Evolutionary conservation across 257 asterid genomes (phyloP), one percentile per base, ranked within the genome.

Genomic region (Agastache rugosa): DNA sequence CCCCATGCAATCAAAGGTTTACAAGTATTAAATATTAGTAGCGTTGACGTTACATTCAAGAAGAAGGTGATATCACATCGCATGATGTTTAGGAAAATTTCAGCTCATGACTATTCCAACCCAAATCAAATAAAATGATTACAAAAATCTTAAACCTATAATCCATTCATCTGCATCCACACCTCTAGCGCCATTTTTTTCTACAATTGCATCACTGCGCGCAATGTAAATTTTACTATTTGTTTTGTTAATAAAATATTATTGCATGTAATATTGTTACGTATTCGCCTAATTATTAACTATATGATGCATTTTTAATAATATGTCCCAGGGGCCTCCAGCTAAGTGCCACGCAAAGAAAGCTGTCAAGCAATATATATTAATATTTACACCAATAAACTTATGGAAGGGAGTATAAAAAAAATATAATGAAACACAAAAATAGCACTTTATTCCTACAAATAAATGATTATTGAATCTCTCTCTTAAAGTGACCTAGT

Each of bases 81-180:
- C 73, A 71, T 55, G 45, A 17, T 1, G 23, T 48, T 54, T 69
- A 25, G 11, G 16, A 10, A 71, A 54, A 39, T 29, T 19, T 42
- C 42, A 63, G 62, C 81, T 72, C n/a, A n/a, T n/a, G 77, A 31
- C 6, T 31, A 77, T 42, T 71, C 37, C 56, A 62, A 77, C 72
- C 75, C 48, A 25, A 70, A 60, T 27, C 39, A 74, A 23, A 54
- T 54, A 17, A 23, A 7, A 55, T 3, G 5, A 15, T 4, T 60
- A 11, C 44, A 7, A 16, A 29, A 59, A 17, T 63, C 39, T 39
- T 55, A 1, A 60, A 4, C 31, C 17, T 1, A 56, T 59, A 14
- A 34, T 37, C 9, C 11, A 37, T 37, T 37, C 9, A 44, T 72
- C 20, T 4, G 39, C 48, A 19, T 2, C 76, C 76, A 72, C 8